Conservation (phyloP, 2,329 filamentous ascomycete genomes). For the Aspergillus sp. region DNA sequence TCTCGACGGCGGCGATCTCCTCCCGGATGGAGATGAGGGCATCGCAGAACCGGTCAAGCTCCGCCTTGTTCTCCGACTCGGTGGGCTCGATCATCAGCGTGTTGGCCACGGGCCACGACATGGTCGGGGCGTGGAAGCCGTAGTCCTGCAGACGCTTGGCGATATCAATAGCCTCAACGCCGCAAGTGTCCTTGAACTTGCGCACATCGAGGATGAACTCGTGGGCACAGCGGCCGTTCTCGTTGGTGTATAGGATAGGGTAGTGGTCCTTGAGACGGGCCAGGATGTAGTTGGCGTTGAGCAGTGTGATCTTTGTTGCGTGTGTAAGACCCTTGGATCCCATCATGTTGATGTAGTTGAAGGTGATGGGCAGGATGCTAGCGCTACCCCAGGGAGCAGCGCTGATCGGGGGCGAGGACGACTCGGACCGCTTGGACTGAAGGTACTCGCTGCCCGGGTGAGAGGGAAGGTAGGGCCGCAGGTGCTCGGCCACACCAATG, state of each 20-base stretch:
- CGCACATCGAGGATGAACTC: constrained; percentile 95
- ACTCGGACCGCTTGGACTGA: constrained; percentile 39
- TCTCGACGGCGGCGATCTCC: constrained; percentile 82
- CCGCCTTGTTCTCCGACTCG: constrained; percentile 86
- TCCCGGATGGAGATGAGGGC: constrained; percentile 81
- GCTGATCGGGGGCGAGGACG: constrained; percentile 68
- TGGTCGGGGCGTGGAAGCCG: constrained; percentile 94
- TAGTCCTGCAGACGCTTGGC: constrained; percentile 97
- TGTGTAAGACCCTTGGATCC: constrained; percentile 77
- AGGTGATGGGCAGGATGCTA: constrained; percentile 89
- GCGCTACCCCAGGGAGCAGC: constrained; percentile 85
- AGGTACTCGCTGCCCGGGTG: constrained; percentile 61
- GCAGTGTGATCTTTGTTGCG: constrained; percentile 86
- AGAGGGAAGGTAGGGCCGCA: constrained; percentile 73
- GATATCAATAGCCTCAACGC: constrained; percentile 89
- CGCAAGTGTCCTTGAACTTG: constrained; percentile 77
- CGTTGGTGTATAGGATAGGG: constrained; percentile 90
- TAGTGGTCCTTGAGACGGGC: constrained; percentile 83
- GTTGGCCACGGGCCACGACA: constrained; percentile 94
- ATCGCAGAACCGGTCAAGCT: constrained; percentile 91
- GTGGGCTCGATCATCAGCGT: constrained; percentile 98
- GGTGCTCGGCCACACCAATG: constrained; percentile 84
- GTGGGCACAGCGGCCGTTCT: constrained; percentile 84
- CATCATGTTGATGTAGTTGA: constrained; percentile 96
- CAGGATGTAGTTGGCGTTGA: constrained; percentile 97